phyloP scores from a whole-genome alignment of 371 early-diverging fungal species.

The Mucor velutinosus region DNA sequence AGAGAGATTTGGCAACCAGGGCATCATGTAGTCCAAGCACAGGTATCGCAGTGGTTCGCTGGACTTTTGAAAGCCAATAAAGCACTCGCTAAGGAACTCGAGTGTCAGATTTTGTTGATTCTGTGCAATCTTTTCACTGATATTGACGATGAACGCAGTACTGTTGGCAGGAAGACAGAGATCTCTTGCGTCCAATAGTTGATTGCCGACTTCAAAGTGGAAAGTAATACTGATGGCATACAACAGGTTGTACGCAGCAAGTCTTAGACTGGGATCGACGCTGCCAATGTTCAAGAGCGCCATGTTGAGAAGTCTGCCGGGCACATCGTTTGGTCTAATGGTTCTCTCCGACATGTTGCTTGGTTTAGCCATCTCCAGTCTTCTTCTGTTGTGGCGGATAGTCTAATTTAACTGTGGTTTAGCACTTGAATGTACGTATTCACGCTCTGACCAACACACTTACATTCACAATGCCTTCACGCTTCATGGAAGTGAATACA shows the following conservation, averaged over 20 bases:
- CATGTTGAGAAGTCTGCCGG: conserved; percentile 91
- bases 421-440: neutral
- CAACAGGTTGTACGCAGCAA: conserved; percentile 88
- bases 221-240: conserved; percentile 84
- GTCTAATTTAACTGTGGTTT: conserved; percentile 38
- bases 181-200: conserved; percentile 80
- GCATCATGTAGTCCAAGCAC: conserved; percentile 88
- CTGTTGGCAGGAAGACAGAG: conserved; percentile 92
- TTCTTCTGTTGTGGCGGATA: conserved; percentile 72
- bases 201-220: conserved; percentile 82
- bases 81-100: conserved; percentile 88
- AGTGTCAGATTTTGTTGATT: conserved; percentile 81
- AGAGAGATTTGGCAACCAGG: conserved; percentile 86
- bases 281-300: conserved; percentile 87
- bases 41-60: conserved; percentile 74
- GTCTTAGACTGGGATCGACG: conserved; percentile 77
- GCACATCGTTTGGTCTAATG: conserved; percentile 90
- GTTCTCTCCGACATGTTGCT: conserved; percentile 66
- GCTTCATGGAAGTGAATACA: conserved; percentile 75
- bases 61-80: conserved; percentile 84
- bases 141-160: conserved; percentile 75
- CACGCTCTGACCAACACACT: neutral
- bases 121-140: conserved; percentile 81
- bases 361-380: conserved; percentile 71
- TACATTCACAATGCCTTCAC: conserved; percentile 72